Evolutionary conservation across 345 rosid species (phyloP).

Genomic region (Eucalyptus pauciflora): DNA sequence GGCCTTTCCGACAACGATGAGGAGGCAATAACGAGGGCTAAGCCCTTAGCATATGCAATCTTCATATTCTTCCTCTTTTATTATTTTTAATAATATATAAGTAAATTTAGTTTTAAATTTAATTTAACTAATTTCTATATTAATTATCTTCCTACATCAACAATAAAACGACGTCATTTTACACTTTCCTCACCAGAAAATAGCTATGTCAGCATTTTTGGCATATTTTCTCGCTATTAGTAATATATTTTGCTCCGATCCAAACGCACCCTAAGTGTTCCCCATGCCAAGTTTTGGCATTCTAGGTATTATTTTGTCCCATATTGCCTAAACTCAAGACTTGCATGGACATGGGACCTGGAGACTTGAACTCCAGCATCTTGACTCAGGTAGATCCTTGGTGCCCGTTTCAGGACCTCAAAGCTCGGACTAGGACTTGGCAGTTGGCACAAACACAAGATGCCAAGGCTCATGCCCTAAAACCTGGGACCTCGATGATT

Average conservation of each 20-base stretch:
- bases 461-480: background rate
- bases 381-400: background rate
- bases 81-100: fast-evolving
- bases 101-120: fast-evolving
- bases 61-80: fast-evolving
- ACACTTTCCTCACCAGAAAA: fast-evolving
- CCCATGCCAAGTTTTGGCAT: fast-evolving
- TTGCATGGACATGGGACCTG: background rate
- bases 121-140: fast-evolving
- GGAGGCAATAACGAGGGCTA: fast-evolving
- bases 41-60: fast-evolving
- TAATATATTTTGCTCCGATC: fast-evolving
- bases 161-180: fast-evolving
- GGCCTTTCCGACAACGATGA: fast-evolving
- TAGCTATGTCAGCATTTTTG: fast-evolving
- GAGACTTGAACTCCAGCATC: background rate
- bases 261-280: no score
- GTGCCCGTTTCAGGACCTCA: background rate
- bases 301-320: fast-evolving
- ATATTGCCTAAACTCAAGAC: background rate
- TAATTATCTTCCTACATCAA: no score
- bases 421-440: background rate
- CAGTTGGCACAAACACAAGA: background rate
- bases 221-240: fast-evolving
- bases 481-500: background rate